Evolutionary conservation across 805 yeast species (phyloP).

Genomic region (Hanseniaspora thailandica): DNA sequence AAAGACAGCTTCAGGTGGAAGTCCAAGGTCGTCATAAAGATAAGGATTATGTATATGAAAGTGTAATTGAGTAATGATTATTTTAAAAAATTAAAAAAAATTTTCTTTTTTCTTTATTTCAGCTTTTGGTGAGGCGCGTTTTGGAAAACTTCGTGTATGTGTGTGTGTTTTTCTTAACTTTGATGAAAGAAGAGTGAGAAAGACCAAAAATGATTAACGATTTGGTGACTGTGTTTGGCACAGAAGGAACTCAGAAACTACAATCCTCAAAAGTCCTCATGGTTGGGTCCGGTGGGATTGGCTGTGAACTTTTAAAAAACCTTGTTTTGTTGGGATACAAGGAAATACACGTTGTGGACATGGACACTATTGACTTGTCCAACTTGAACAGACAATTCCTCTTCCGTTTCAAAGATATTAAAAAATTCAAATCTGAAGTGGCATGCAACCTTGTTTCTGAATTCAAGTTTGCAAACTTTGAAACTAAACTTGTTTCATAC

Average conservation of each 20-base stretch:
- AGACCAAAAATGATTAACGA: conserved; percentile 2
- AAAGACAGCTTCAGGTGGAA: not conserved
- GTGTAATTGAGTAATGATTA: not conserved
- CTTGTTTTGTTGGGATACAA: conserved; percentile 69
- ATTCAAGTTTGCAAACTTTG: conserved; percentile 37
- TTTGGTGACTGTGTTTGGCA: conserved; percentile 10
- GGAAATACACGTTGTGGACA: conserved; percentile 82
- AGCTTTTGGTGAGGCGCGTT: too few species aligned
- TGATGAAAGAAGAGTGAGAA: not conserved
- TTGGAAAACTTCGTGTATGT: too few species aligned
- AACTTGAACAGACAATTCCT: conserved; percentile 88
- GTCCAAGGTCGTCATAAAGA: not conserved
- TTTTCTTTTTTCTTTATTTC: not conserved
- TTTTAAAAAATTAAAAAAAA: too few species aligned
- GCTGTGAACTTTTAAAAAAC: conserved; percentile 80
- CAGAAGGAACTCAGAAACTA: conserved; percentile 16
- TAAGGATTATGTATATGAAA: not conserved
- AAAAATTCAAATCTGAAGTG: conserved; percentile 73
- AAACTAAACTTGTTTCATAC: conserved; percentile 58
- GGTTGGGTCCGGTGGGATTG: conserved; percentile 96
- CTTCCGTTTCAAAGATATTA: conserved; percentile 80
- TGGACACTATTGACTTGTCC: conserved; percentile 87
- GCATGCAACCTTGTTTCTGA: conserved; percentile 70
- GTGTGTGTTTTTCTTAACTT: too few species aligned
- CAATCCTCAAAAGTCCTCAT: conserved; percentile 48